Conservation (phyloP, 2,329 filamentous ascomycete genomes). For the Phialophora verrucosa region DNA sequence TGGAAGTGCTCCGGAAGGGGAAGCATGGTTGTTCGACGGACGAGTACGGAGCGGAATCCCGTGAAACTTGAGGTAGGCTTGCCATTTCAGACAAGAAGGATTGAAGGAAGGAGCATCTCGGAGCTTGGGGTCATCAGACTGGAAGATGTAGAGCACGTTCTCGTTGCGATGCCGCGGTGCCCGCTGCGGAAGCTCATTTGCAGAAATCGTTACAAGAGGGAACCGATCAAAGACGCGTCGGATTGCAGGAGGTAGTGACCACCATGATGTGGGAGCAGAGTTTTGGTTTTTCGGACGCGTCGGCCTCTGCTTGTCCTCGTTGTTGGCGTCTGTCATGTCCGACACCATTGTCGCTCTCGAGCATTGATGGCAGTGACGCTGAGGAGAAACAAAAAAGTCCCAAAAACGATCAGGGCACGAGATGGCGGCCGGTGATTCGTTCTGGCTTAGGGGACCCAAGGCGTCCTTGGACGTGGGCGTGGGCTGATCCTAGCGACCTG, state of each 20-base stretch:
- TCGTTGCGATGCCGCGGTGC: constrained; percentile 55
- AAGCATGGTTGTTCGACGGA: constrained; percentile 89
- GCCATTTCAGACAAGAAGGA: constrained; percentile 93
- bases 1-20: constrained; percentile 83
- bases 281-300: constrained; percentile 5
- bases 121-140: constrained; percentile 63
- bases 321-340: constrained; percentile 18
- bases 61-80: constrained; percentile 85
- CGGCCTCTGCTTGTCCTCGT: neutral
- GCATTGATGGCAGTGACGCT: neutral
- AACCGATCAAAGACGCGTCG: constrained; percentile 84
- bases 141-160: constrained; percentile 78
- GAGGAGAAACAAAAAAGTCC: constrained; percentile 1
- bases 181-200: constrained; percentile 75
- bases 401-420: constrained; percentile 2
- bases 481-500: constrained; percentile 7
- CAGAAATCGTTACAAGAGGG: constrained; percentile 75
- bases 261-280: constrained; percentile 2
- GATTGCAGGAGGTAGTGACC: constrained; percentile 69
- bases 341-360: constrained; percentile 8
- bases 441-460: neutral
- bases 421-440: constrained; percentile 5
- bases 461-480: neutral
- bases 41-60: constrained; percentile 69
- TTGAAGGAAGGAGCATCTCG: constrained; percentile 78